Evolutionary conservation across 1,284 basidiomycete species (phyloP).

Genomic region (Cutaneotrichosporon dermatis): DNA sequence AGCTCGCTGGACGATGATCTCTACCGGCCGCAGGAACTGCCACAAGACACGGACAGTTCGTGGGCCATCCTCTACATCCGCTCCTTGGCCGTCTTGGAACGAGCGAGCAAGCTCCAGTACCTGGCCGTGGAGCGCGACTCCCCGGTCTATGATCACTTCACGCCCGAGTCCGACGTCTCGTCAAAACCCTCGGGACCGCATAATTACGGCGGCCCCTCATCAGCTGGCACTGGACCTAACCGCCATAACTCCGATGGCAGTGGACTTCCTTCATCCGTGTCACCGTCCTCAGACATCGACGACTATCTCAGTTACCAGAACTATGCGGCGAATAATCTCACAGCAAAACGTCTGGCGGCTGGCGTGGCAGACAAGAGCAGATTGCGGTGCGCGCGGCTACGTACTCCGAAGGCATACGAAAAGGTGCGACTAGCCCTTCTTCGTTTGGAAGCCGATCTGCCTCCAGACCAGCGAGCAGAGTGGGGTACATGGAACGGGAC

Average conservation of each 20-base stretch:
- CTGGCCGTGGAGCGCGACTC: constrained; percentile 27
- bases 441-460: constrained; percentile 32
- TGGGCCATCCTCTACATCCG: constrained; percentile 28
- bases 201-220: too few relatives aligned
- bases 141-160: not conserved
- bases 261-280: not conserved
- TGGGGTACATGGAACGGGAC: constrained; percentile 21
- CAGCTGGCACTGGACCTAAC: too few relatives aligned
- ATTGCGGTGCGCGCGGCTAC: constrained; percentile 18
- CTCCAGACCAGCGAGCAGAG: constrained; percentile 26
- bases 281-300: constrained; percentile 20
- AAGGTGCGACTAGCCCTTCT: constrained; percentile 28
- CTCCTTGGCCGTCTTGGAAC: constrained; percentile 30
- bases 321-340: constrained; percentile 8
- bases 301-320: constrained; percentile 24
- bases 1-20: constrained; percentile 17
- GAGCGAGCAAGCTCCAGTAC: constrained; percentile 39
- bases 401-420: constrained; percentile 37
- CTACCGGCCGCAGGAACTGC: constrained; percentile 9
- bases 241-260: too few relatives aligned
- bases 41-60: constrained; percentile 23
- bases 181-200: not conserved
- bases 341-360: not conserved
- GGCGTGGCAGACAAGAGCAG: not conserved
- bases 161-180: not conserved